phyloP scores from a whole-genome alignment of 345 rosid genomes.

The Chamaenerion angustifolium region DNA sequence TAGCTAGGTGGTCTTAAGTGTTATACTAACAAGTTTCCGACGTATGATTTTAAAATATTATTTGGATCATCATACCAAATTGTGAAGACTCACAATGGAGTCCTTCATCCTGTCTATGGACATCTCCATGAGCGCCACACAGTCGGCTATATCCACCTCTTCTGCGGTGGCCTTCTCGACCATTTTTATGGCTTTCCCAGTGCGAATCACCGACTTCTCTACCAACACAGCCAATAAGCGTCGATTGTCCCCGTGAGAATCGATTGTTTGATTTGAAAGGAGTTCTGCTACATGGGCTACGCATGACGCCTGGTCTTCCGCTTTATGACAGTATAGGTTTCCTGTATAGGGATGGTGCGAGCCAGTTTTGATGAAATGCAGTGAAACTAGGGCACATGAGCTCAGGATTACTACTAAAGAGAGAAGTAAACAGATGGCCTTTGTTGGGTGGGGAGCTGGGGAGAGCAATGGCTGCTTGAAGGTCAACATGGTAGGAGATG shows the following conservation, averaged over 20 bases:
- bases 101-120: conserved; percentile 35
- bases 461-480: conserved; percentile 30
- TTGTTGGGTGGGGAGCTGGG: conserved; percentile 16
- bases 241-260: conserved; percentile 11
- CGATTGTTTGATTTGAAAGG: conserved; percentile 7
- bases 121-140: conserved; percentile 43
- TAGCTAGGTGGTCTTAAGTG: no score
- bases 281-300: conserved; percentile 24
- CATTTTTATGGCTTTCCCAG: conserved; percentile 6
- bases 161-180: conserved; percentile 14
- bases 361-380: conserved; percentile 10
- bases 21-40: no score
- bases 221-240: conserved; percentile 26
- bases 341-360: neutral
- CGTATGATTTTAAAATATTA: no score
- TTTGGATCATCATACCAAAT: conserved; percentile 12
- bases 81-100: conserved; percentile 32
- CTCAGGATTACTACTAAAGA: conserved; percentile 24
- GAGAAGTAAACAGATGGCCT: conserved; percentile 20
- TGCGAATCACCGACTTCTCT: conserved; percentile 14
- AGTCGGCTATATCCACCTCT: conserved; percentile 29
- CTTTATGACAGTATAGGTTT: conserved; percentile 22
- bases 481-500: conserved; percentile 12
- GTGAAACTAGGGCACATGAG: conserved; percentile 16
- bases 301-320: conserved; percentile 31